Conservation (phyloP, 306 rosid species). For the Canavalia gladiata region DNA sequence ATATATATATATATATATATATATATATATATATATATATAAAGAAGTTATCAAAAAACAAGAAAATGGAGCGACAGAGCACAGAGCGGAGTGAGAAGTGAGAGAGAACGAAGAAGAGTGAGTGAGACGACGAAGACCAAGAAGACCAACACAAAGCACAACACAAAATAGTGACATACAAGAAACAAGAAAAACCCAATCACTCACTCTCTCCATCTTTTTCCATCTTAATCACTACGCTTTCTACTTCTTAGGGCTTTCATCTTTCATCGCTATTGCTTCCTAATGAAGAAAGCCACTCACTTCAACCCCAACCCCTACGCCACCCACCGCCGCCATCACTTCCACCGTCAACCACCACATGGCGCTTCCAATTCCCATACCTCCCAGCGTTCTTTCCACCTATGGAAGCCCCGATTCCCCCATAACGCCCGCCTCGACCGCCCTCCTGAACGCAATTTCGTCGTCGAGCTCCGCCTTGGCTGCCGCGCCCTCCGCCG, state of each 20-base stretch:
- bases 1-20: too few relatives aligned
- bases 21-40: too few relatives aligned
- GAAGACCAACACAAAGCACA: too few relatives aligned
- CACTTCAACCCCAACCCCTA: not conserved
- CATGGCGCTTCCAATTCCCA: not conserved
- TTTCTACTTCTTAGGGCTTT: constrained; percentile 44
- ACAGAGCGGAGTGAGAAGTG: too few relatives aligned
- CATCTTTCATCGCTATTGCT: not conserved
- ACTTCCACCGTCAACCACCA: not conserved
- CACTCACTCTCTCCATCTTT: too few relatives aligned
- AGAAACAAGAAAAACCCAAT: too few relatives aligned
- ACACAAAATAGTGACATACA: too few relatives aligned
- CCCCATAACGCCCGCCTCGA: constrained; percentile 14
- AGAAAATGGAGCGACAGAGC: too few relatives aligned
- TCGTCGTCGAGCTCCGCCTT: constrained; percentile 54
- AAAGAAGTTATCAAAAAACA: too few relatives aligned
- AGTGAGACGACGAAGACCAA: too few relatives aligned
- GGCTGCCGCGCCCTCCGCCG: constrained; percentile 29
- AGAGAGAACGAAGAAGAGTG: too few relatives aligned
- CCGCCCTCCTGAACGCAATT: constrained; percentile 50
- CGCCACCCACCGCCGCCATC: constrained; percentile 10
- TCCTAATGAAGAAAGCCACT: constrained; percentile 54
- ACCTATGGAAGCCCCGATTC: not conserved
- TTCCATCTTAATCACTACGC: not conserved
- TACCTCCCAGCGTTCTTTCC: not conserved